Evolutionary conservation across 257 asterid genomes (phyloP), one percentile per base, ranked within the genome.

Genomic region (Cinchona pubescens): DNA sequence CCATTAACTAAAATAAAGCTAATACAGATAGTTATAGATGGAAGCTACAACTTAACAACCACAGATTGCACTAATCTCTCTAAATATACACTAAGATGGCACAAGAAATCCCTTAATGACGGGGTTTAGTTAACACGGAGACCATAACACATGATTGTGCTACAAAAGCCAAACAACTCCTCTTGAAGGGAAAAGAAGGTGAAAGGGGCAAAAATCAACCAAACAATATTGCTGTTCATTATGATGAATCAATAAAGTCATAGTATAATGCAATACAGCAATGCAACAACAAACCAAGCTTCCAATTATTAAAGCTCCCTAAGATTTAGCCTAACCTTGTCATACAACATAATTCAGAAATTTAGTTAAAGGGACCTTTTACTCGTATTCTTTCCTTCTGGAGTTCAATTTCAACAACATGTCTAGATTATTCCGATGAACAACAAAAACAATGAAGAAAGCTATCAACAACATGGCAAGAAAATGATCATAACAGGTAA

Each of bases 401-500:
- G 23, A 51, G 61, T 11, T 48, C 13, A 49, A 70, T 35, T 55
- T 71, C 8, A 38, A n/a, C 15, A 55, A 21, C 21, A 2, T 21
- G 19, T 13, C 4, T 59, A 58, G 30, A 61, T 10, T 23, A 46
- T n/a, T n/a, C n/a, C n/a, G n/a, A n/a, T n/a, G n/a, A n/a, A n/a
- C n/a, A n/a, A n/a, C n/a, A n/a, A 35, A 71, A 12, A 45, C 18
- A 42, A 76, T 15, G 48, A 29, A 48, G n/a, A 64, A 27, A 58
- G 37, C 38, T 37, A 58, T 45, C 53, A 12, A 19, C 72, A 16
- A 8, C 30, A 27, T 23, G 55, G 16, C 38, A 73, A 42, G 18
- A 73, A 1, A 13, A 62, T n/a, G n/a, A 73, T 46, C 66, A 56
- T 78, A 67, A 68, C 12, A 80, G 63, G 60, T 75, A n/a, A 67